Evolutionary conservation across 768 basidiomycete genomes (phyloP).

Genomic region (Mycena floridula): DNA sequence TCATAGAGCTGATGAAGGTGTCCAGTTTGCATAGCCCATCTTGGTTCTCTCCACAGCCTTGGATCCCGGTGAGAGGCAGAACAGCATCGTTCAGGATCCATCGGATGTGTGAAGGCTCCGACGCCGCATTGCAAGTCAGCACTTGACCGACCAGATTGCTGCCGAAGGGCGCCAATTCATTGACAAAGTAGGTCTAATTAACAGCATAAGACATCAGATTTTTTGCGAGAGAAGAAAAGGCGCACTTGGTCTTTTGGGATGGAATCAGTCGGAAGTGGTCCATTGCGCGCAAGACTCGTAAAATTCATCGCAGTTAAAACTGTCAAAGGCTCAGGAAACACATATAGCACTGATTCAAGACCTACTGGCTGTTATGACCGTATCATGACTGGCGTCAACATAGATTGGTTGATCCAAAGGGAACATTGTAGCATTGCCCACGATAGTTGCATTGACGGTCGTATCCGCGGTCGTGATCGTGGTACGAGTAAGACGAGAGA

Average conservation of each 20-base stretch:
- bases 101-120: constrained; percentile 42
- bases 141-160: constrained; percentile 39
- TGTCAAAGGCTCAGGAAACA: constrained; percentile 12
- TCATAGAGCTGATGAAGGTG: constrained; percentile 54
- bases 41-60: constrained; percentile 47
- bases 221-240: constrained; percentile 26
- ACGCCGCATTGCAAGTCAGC: constrained; percentile 28
- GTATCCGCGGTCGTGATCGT: constrained; percentile 48
- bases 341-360: constrained; percentile 3
- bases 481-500: constrained; percentile 62
- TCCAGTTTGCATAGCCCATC: constrained; percentile 59
- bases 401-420: constrained; percentile 55
- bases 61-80: constrained; percentile 59
- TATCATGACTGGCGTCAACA: constrained; percentile 74
- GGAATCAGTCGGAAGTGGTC: constrained; percentile 58
- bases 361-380: constrained; percentile 58
- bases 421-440: constrained; percentile 45
- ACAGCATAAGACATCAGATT: constrained; percentile 24
- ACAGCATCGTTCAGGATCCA: constrained; percentile 73
- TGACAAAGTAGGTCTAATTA: constrained; percentile 32
- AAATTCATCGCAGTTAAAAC: constrained; percentile 72
- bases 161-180: constrained; percentile 27
- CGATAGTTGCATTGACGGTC: constrained; percentile 63
- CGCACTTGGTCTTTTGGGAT: constrained; percentile 47
- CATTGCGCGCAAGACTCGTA: constrained; percentile 50